Evolutionary conservation across 2,329 filamentous ascomycete species (phyloP), one percentile per base, ranked within the genome.

Genomic region (Stemphylium lycopersici): DNA sequence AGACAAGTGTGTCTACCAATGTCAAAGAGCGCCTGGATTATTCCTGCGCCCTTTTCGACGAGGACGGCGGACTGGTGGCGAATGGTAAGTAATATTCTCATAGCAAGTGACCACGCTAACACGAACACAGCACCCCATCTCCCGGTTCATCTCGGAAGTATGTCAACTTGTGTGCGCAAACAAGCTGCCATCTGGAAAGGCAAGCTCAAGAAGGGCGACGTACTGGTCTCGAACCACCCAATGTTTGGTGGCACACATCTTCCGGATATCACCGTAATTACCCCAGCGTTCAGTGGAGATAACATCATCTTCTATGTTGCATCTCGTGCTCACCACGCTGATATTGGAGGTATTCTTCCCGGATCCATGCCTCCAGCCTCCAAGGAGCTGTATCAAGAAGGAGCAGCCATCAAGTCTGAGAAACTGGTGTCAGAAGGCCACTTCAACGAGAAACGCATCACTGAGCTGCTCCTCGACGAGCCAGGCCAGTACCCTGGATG

Each of bases 11-110:
- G 50, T 90, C 85, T 66, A 91, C 87, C 1, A 93, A 92, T 65
- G 89, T 93, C 69, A 90, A 93, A 70, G 90, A 93, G 68, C 85
- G 90, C 4, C 81, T 93, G 1, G 90, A 95, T 68, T 95, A 91
- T 67, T 92, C 89, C 3, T 95, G 90, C 61, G 90, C 90, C 24
- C 81, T 93, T 1, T 93, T 93, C 61, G 90, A 92, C 62, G 83
- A 86, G 0, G 84, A 86, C 7, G 90, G 90, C 15, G 89, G 88
- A 0, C 79, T 93, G 1, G 90, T 93, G 1, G 89, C 89, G 3
- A 92, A 92, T 68, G 86, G 77, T 78, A 66, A 55, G 63, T 50
- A 13, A 10, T 13, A 4, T 31, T 10, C 4, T 37, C 5, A 12
- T 11, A 11, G 7, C 6, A n/a, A 22, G 3, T 3, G 15, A 26